A percentile compares a stretch with the other conserved stretches of the same genome.
Evolutionary conservation across 805 yeast species (phyloP).

Genomic region (Nakazawaea anatomiae): DNA sequence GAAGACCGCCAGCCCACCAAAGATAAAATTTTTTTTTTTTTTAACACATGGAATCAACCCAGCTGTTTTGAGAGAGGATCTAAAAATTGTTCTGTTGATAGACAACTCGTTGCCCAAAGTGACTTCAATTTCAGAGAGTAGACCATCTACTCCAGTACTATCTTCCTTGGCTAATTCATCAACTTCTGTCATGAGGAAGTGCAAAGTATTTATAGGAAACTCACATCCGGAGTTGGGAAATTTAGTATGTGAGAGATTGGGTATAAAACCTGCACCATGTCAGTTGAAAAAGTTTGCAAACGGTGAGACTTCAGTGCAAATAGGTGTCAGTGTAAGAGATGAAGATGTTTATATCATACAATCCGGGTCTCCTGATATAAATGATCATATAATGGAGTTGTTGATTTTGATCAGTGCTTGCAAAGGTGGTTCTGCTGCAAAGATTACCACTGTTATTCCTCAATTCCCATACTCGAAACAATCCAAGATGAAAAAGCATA

Average conservation of each 20-base stretch:
- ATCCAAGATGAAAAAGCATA: slow-evolving; percentile 95
- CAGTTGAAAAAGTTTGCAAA: slow-evolving; percentile 88
- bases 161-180: slow-evolving; percentile 1
- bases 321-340: slow-evolving; percentile 92
- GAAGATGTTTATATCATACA: slow-evolving; percentile 95
- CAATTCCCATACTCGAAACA: slow-evolving; percentile 97
- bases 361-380: slow-evolving; percentile 79
- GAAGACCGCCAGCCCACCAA: background rate
- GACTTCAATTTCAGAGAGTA: background rate
- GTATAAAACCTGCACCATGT: slow-evolving; percentile 92
- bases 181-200: slow-evolving; percentile 70
- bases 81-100: background rate
- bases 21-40: background rate
- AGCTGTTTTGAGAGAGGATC: background rate
- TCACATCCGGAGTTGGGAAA: slow-evolving; percentile 95
- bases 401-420: slow-evolving; percentile 92
- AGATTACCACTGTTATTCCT: slow-evolving; percentile 94
- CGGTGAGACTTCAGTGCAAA: slow-evolving; percentile 96
- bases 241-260: slow-evolving; percentile 83
- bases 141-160: slow-evolving; percentile 6
- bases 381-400: slow-evolving; percentile 95
- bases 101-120: slow-evolving; percentile 1
- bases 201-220: slow-evolving; percentile 93
- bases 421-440: slow-evolving; percentile 96
- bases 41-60: too few relatives aligned